Conservation (phyloP, 2,329 filamentous ascomycete species). For the Sphaerostilbella broomeana region DNA sequence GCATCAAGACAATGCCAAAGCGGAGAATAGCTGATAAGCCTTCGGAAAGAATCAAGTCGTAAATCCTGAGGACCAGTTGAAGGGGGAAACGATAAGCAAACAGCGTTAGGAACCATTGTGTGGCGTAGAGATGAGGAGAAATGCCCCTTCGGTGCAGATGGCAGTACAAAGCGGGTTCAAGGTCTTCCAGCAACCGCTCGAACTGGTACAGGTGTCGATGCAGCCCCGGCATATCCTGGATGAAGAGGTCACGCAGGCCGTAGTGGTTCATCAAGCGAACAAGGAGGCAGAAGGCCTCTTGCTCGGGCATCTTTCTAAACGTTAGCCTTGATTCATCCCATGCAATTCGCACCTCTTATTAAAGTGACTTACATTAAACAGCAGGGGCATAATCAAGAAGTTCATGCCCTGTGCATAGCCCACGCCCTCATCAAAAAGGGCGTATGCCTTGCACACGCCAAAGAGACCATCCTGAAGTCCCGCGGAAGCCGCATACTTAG, state of each 20-base stretch:
- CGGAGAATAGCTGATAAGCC: slow-evolving; percentile 89
- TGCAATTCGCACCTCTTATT: too few species aligned
- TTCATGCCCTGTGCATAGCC: slow-evolving; percentile 99
- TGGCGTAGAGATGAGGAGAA: slow-evolving; percentile 87
- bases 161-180: slow-evolving; percentile 90
- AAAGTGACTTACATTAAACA: slow-evolving; percentile 77
- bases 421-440: slow-evolving; percentile 86
- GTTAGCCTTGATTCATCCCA: too few species aligned
- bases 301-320: slow-evolving; percentile 72
- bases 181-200: slow-evolving; percentile 85
- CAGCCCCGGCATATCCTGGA: slow-evolving; percentile 92
- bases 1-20: slow-evolving; percentile 93
- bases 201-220: slow-evolving; percentile 94
- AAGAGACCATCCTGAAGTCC: slow-evolving; percentile 91
- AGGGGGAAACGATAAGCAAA: slow-evolving; percentile 97
- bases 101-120: slow-evolving; percentile 98
- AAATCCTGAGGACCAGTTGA: slow-evolving; percentile 91
- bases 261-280: slow-evolving; percentile 97
- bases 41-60: slow-evolving; percentile 90
- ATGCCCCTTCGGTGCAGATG: slow-evolving; percentile 85
- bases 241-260: slow-evolving; percentile 82
- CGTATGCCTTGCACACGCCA: slow-evolving; percentile 95
- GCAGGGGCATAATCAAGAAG: slow-evolving; percentile 90
- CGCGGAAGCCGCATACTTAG: slow-evolving; percentile 86
- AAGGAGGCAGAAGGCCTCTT: slow-evolving; percentile 90